Evolutionary conservation across 441 rosid genomes (phyloP).

Genomic region (Bocquillonia castaneifolia): DNA sequence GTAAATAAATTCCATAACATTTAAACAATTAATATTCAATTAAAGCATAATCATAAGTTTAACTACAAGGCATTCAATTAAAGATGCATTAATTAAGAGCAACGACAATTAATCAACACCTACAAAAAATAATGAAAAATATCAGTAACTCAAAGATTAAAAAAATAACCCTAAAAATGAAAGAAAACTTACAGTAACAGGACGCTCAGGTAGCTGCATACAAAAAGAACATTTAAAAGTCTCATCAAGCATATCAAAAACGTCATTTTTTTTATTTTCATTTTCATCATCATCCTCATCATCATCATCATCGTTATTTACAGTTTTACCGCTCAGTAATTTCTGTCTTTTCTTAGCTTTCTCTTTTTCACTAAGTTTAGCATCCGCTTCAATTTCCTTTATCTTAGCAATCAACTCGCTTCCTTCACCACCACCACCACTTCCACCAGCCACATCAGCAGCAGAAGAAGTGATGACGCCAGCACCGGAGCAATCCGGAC

Average conservation of each 20-base stretch:
- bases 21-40: no score
- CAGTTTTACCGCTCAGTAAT: slow-evolving; percentile 39
- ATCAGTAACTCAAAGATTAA: no score
- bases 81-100: no score
- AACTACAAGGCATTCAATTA: no score
- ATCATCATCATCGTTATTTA: slow-evolving; percentile 12
- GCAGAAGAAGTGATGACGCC: background rate
- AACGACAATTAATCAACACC: no score
- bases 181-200: slow-evolving; percentile 20
- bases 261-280: slow-evolving; percentile 21
- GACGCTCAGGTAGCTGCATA: slow-evolving; percentile 22
- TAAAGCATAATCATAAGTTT: no score
- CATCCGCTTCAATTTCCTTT: slow-evolving; percentile 53
- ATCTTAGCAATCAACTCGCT: slow-evolving; percentile 38
- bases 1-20: no score
- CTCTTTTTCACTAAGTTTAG: slow-evolving; percentile 38
- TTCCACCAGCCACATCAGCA: slow-evolving; percentile 3
- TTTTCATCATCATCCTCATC: background rate
- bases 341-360: slow-evolving; percentile 59
- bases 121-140: no score
- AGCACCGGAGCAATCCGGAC: slow-evolving; percentile 55
- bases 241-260: slow-evolving; percentile 34
- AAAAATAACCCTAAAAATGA: background rate
- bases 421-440: slow-evolving; percentile 17
- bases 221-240: slow-evolving; percentile 19